These are phyloP conservation scores for Xylariaceae sp. DNA, from an alignment of 2,329 filamentous ascomycete species.

Conservation along the genomic window DNA sequence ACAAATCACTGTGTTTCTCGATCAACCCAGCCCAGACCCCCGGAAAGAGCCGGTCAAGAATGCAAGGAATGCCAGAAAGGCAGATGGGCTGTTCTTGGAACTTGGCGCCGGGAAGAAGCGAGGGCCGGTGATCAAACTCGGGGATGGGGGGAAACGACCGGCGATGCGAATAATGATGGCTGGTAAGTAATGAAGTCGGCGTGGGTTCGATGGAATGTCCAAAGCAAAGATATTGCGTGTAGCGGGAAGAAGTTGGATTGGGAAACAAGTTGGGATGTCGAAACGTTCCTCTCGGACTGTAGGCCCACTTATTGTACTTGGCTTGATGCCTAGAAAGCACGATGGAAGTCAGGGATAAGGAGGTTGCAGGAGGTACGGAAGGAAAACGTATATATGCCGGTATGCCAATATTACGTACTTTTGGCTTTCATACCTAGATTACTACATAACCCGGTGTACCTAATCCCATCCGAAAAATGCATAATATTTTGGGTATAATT, in stretches of 20 bases:
- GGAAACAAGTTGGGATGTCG: neutral
- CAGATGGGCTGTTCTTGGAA: neutral
- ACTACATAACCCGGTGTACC: no score
- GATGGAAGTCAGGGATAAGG: neutral
- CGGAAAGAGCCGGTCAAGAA: neutral
- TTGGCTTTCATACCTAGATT: no score
- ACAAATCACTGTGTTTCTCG: neutral
- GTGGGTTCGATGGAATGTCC: neutral
- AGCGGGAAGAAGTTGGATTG: neutral
- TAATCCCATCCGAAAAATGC: no score
- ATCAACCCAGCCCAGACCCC: neutral
- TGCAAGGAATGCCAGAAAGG: neutral
- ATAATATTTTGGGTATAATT: no score
- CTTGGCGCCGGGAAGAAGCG: neutral
- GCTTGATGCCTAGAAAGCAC: constrained; percentile 7
- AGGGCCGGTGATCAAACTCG: neutral
- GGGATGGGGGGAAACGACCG: neutral
- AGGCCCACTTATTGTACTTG: neutral
- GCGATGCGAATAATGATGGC: constrained; percentile 6
- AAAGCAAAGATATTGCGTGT: neutral
- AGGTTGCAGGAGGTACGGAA: neutral
- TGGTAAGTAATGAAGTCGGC: constrained; percentile 5
- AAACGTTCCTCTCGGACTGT: neutral
- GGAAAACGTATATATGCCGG: no score
- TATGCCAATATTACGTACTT: no score